phyloP scores from a whole-genome alignment of 179 eudicot genomes.

The Beta corolliflora region DNA sequence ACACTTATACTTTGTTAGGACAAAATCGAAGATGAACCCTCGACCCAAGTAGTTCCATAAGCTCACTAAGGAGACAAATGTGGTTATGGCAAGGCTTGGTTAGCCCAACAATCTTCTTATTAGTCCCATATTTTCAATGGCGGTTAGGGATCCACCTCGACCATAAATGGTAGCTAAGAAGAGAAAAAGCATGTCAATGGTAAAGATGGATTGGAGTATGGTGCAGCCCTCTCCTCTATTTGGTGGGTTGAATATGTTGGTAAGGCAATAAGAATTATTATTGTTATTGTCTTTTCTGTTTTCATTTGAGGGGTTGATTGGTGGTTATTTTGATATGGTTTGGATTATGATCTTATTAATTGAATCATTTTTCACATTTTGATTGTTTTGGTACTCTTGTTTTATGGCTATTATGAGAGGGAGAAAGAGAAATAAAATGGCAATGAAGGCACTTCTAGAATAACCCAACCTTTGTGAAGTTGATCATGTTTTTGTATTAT shows the following conservation, averaged over 20 bases:
- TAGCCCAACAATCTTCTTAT: conserved; percentile 15
- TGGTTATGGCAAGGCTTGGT: conserved; percentile 13
- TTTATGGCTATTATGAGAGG: conserved; percentile 5
- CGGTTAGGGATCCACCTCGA: conserved; percentile 18
- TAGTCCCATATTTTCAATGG: conserved; percentile 18
- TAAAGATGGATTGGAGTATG: conserved; percentile 12
- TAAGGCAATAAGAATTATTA: background rate
- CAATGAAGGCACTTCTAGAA: background rate
- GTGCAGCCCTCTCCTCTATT: conserved; percentile 8
- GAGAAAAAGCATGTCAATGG: conserved; percentile 14
- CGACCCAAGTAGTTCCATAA: conserved; percentile 23
- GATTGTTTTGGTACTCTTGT: conserved; percentile 2
- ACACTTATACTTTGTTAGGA: conserved; percentile 17
- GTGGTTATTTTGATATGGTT: background rate
- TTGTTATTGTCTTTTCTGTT: conserved; percentile 16
- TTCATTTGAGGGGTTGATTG: conserved; percentile 29
- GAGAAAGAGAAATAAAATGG: conserved; percentile 9
- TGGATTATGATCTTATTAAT: too few relatives aligned
- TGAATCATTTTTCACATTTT: background rate
- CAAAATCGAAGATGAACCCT: conserved; percentile 11
- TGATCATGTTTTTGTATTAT: conserved; percentile 30
- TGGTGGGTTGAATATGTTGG: conserved; percentile 15
- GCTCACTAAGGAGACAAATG: conserved; percentile 9
- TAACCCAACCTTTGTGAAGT: conserved; percentile 12
- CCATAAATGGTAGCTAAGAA: conserved; percentile 13